Evolutionary conservation across 768 basidiomycete genomes (phyloP), one percentile per base, ranked within the genome.

Genomic region (Pisolithus sp.): DNA sequence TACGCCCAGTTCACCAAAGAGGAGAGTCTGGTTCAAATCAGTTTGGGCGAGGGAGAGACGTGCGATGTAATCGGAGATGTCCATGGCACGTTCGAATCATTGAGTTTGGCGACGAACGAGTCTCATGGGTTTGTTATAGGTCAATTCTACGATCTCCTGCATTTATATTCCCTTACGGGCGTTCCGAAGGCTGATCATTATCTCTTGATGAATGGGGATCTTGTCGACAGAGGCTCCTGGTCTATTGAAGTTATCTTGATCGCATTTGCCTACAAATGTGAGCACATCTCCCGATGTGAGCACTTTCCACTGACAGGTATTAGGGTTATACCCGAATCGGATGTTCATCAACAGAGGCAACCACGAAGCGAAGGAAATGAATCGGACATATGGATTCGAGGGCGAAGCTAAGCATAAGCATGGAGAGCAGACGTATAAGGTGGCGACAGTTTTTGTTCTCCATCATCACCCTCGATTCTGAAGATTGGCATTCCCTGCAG

Each of bases 301-400:
- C 37, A 26, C 48, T 50, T 31, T n/a, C 23, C 46, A 50, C 55
- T 59, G 59, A 57, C 48, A 26, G 38, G 50, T n/a, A 26, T 54
- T 59, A 92, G 91, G 94, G 94, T 71, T 97, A 51, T 93, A 90
- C 70, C 95, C 95, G 4, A 81, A 81, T 52, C 81, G 75, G 52
- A 90, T 97, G 77, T 95, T 80, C 68, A 81, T 99, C 65, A 98
- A 99, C 67, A 82, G 95, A 57, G 95, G 95, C 17, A 98, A 97
- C 71, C 95, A 98, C 63, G 93, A 95, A 71, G 85, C 92, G 53
- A 89, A 90, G 66, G 93, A 97, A 43, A 98, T 99, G 96, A 99
- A 99, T 69, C 74, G 86, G 46, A 81, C 85, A 20, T 93, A 95
- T 67, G 93, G 93, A 1, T 94, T 94, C 62, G 92, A 95, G 68